Evolutionary conservation across 2,329 filamentous ascomycete genomes (phyloP).

Genomic region (Aureobasidium vineae): DNA sequence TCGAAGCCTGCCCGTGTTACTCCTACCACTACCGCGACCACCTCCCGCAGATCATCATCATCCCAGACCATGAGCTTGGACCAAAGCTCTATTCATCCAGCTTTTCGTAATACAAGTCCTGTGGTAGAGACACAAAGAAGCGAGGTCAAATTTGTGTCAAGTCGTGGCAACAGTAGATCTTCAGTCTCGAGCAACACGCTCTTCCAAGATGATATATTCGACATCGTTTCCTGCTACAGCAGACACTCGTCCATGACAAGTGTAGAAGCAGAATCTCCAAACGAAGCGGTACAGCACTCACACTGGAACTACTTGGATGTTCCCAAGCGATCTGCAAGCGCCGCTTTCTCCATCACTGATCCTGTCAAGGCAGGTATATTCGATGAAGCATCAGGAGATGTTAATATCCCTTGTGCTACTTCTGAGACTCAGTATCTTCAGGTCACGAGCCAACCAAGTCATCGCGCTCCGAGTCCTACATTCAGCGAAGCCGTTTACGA

Average conservation of each 20-base stretch:
- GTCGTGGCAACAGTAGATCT: constrained; percentile 30
- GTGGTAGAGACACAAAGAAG: neutral
- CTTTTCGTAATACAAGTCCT: constrained; percentile 1
- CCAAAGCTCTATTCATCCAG: constrained; percentile 17
- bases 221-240: constrained; percentile 42
- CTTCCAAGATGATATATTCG: constrained; percentile 1
- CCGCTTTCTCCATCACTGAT: constrained; percentile 32
- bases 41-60: neutral
- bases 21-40: neutral
- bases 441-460: neutral
- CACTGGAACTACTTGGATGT: constrained; percentile 27
- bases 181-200: constrained; percentile 38
- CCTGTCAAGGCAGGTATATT: constrained; percentile 35
- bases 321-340: constrained; percentile 29
- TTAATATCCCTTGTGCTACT: constrained; percentile 26
- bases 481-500: constrained; percentile 49
- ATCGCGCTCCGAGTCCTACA: constrained; percentile 42
- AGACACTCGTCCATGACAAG: constrained; percentile 43
- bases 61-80: neutral
- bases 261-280: constrained; percentile 35
- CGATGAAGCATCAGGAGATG: constrained; percentile 27
- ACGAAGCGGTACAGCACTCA: constrained; percentile 30
- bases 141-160: constrained; percentile 2
- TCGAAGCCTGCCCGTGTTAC: neutral
- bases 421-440: neutral